Base-by-base conservation (phyloP, 805 yeast species). In the Pichia cephalocereana region DNA sequence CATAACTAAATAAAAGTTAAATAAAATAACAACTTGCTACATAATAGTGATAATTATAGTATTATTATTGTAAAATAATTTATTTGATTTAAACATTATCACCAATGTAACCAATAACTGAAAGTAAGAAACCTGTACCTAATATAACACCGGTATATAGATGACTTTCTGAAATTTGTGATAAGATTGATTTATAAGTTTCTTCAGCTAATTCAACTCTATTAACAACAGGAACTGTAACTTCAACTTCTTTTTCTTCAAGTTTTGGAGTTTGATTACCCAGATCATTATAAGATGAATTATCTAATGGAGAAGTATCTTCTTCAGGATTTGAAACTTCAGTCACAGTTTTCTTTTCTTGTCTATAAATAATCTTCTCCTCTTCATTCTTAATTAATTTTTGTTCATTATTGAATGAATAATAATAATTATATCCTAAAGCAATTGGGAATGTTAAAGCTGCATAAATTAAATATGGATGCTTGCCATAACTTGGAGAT, bases 401-500 rank as follows among this genome's bases (percentile, higher is more conserved):
- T 41, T 55, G 49, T 52, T 68, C 71, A 38, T 48, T 36, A 27
- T 57, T 55, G 44, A 57, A 59, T 28, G 56, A 59, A 30, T 50
- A 54, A 46, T 53, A 61, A 38, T 57, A 54, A 47, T 66, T 62
- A 40, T 53, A 57, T 3, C 58, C 59, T n/a, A 66, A 51, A 10
- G 79, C 69, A 37, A 69, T 41, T 10, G 80, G 77, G 32, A 72
- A 72, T n/a, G 79, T 76, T 8, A 76, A 44, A n/a, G 82, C 72
- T 43, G 83, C 70, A 61, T 85, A 85, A 14, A 85, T 58, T 58
- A 85, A 71, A 61, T 84, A 85, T 19, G 93, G 93, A 64, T 85
- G 95, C 62, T 77, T 77, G 48, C 74, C 80, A 37, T 68, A 60
- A 6, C 63, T 54, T 19, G 86, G 79, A 0, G 88, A 79, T 44